phyloP scores from a whole-genome alignment of 371 early-diverging fungal species.

The Actinomortierella wolfii region DNA sequence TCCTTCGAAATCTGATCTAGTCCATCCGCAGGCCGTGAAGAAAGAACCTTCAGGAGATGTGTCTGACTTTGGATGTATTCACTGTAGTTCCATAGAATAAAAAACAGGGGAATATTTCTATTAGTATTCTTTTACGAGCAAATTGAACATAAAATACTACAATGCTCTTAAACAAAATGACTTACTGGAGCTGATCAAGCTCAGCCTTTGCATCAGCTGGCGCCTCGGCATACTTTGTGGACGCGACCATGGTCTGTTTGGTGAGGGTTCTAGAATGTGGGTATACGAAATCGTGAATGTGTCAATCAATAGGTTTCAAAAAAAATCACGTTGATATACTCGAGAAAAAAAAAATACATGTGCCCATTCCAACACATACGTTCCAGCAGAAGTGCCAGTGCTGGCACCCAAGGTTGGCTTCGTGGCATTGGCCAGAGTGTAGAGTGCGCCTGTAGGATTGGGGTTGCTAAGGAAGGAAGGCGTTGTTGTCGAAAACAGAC shows the following conservation, averaged over 20 bases:
- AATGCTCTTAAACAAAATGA: background rate
- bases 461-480: conserved; percentile 17
- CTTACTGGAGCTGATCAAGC: conserved; percentile 40
- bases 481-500: conserved; percentile 21
- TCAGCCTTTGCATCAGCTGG: conserved; percentile 32
- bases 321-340: background rate
- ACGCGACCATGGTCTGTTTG: conserved; percentile 32
- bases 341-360: background rate
- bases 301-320: background rate
- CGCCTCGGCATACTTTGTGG: conserved; percentile 38
- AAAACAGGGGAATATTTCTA: background rate
- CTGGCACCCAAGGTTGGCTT: conserved; percentile 12
- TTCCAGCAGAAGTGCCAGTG: conserved; percentile 5
- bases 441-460: conserved; percentile 20
- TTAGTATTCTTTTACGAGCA: background rate
- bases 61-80: conserved; percentile 31
- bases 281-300: background rate
- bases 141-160: background rate
- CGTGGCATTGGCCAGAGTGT: conserved; percentile 20
- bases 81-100: conserved; percentile 3
- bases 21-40: conserved; percentile 28
- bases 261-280: conserved; percentile 21
- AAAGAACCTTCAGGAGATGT: conserved; percentile 25
- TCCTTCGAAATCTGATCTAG: conserved; percentile 38
- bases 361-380: too few species aligned